Base-by-base conservation (phyloP, 352 stramenopile genomes). In the Paralagenidium karlingii region DNA sequence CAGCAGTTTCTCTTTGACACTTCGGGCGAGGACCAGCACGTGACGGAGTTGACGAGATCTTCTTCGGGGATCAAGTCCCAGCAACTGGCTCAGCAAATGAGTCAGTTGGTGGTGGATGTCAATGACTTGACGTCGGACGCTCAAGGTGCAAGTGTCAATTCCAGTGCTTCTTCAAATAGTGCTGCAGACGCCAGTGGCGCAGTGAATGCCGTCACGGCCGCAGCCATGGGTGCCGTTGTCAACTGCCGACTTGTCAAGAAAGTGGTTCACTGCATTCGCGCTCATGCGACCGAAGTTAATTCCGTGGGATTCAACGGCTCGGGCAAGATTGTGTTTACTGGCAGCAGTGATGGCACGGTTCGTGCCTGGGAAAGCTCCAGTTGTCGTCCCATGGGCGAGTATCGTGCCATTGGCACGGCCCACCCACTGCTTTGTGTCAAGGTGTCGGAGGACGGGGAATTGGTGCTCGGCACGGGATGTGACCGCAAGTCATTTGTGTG, bases 401-500 rank as follows among this genome's bases (percentile, higher is more conserved):
- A 90, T 40, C 55, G 73, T 36, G 76, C 73, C 19, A 56, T 86
- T 3, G 76, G 76, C 16, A 86, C 73, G 15, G 73, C 76, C 9
- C 74, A 90, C n/a, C 76, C 76, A 16, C 44, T 90, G 52, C 68
- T 90, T 19, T 90, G 76, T 43, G 76, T 90, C 20, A 63, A 73
- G 10, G 70, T 74, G 12, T 85, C 76, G 9, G 74, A 84, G 21
- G 76, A 87, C 45, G 73, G 76, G 24, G 59, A 73, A 47, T 56
- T 84, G 15, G 73, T 90, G 28, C 51, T 90, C 16, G 76, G 76
- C 34, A 87, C 76, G 12, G 76, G 76, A 8, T 86, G 73, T 45
- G 76, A 90, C 36, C 76, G 76, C 50, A 90, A 87, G 57, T 82
- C 68, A 38, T 86, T 87, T 47, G 59, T 90, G 11, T 90, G 76